Evolutionary conservation across 345 rosid genomes (phyloP), one percentile per base, ranked within the genome.

Genomic region (Laguncularia racemosa): DNA sequence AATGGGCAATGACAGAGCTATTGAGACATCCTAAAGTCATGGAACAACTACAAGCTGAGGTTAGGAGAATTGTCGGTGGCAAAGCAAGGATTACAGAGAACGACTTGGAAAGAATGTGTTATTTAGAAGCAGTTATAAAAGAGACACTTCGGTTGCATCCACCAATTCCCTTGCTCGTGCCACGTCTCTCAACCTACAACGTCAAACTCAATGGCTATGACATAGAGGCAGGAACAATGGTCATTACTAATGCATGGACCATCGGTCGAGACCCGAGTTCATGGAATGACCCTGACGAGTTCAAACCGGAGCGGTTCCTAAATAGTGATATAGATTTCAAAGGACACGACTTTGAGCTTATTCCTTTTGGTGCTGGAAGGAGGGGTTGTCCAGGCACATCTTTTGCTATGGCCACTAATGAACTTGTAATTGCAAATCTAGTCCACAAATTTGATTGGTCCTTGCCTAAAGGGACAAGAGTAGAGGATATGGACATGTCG

Each of bases 321-420:
- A 51, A 62, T 20, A 45, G 46, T n/a, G 5, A 48, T 3, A 23
- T 68, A 56, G 82, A 78, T 44, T 65, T 58, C 52, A 67, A 57
- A 50, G 78, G 81, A 14, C 66, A 51, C 23, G 61, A 73, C 47
- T 73, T 70, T 16, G 56, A 77, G 49, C 54, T 70, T 20, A 67
- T 77, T 13, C 81, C 78, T 1, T 77, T 77, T 13, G 81, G 81
- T 14, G 63, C 68, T 0, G 78, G 74, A 3, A 61, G 78, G 44
- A 67, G 78, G 54, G 68, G 69, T 20, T 73, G 71, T 44, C 76
- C 76, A 0, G 76, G 82, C 10, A 53, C 21, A 0, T 0, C n/a
- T 11, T 73, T 77, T 46, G 76, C 74, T 0, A 62, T 50, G 58
- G 33, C 56, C 0, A 21, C 50, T 0, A 44, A 52, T 43, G 74